Evolutionary conservation across 1,284 basidiomycete genomes (phyloP), one percentile per base, ranked within the genome.

Genomic region (Leccinum griseonigrum): DNA sequence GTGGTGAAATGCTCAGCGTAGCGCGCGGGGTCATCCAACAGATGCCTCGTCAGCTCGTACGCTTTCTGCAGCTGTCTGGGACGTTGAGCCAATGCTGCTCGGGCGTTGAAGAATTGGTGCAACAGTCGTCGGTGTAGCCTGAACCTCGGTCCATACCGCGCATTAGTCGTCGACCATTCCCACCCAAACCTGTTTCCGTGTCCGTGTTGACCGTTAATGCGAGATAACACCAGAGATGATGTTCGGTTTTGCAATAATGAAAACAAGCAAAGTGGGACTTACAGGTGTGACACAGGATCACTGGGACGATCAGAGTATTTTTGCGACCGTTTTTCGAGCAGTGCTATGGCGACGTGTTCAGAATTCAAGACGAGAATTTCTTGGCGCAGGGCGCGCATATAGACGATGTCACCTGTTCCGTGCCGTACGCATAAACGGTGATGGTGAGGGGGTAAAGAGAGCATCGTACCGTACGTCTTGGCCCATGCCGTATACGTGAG

Each of bases 291-390:
- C 0, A 36, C 13, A 36, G 34, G 34, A 36, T 14, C 34, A 13
- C 6, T 13, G 4, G 68, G 68, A 5, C 66, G 54, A 53, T 70
- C 68, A 6, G 68, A 71, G 26, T 69, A 71, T 13, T 50, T 68
- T 29, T 46, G 43, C n/a, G 43, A 46, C 10, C 50, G 3, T 46
- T 64, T 63, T 7, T 69, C 70, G 9, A 71, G 58, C 34, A 71
- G 18, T 0, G 52, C 60, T 1, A 40, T 46, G 8, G 69, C 63
- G 7, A 60, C 62, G 8, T 58, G n/a, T 32, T 70, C 62, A 31
- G 68, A 63, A 56, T 66, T 66, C 29, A 71, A 18, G 4, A 68
- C n/a, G 18, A 69, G 51, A 16, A 64, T 43, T 3, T 68, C 57
- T 36, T 63, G 55, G 11, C 40, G 50, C n/a, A 71, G 32, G 4